Evolutionary conservation across 306 rosid genomes (phyloP).

Genomic region (Quercus ilex): DNA sequence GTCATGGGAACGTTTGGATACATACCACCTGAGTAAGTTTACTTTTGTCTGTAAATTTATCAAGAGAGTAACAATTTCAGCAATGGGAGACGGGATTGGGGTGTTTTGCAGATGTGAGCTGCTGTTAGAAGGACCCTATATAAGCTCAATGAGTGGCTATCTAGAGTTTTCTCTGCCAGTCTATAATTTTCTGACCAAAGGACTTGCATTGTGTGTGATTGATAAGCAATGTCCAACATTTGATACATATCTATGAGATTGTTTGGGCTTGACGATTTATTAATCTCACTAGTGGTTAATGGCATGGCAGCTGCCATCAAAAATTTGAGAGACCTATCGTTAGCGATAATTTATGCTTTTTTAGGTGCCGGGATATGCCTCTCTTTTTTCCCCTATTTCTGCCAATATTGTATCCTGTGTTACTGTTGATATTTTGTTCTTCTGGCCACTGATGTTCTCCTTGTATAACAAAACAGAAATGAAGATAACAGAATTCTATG

Average conservation of each 20-base stretch:
- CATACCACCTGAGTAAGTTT: slow-evolving; percentile 87
- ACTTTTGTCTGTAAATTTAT: background rate
- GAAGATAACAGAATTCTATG: no score
- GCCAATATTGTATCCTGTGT: background rate
- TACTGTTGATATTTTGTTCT: background rate
- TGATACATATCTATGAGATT: background rate
- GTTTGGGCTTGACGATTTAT: background rate
- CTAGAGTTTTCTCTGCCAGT: background rate
- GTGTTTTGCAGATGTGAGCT: background rate
- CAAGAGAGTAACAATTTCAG: background rate
- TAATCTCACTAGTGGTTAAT: background rate
- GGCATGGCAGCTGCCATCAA: background rate
- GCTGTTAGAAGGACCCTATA: background rate
- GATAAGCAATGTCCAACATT: background rate
- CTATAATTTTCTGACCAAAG: background rate
- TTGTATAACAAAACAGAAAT: no score
- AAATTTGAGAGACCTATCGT: background rate
- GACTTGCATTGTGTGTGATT: background rate
- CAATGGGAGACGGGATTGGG: slow-evolving; percentile 1
- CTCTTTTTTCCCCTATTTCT: background rate
- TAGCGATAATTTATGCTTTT: background rate
- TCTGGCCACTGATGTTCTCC: background rate
- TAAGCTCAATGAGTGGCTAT: background rate
- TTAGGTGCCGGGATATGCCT: background rate
- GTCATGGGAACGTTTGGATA: slow-evolving; percentile 92